These are phyloP conservation scores for Magnolia sinica DNA, from an alignment of 164 flowering plant genomes.

Conservation along the genomic window DNA sequence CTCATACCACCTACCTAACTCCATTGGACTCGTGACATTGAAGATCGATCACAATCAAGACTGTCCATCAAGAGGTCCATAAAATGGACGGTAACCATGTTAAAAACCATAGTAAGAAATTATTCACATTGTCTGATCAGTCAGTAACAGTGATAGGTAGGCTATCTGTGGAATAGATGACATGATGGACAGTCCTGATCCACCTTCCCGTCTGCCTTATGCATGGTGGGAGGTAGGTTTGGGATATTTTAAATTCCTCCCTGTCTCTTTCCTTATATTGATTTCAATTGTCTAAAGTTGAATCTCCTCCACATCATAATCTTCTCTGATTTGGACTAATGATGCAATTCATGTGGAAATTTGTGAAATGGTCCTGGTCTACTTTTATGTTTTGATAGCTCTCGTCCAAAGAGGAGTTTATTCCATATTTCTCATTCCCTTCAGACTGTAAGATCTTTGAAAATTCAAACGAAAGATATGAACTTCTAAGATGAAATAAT, in stretches of 20 bases:
- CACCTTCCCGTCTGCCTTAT: too few species aligned
- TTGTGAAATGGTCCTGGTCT: not conserved
- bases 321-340: not conserved
- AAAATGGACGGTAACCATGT: too few species aligned
- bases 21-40: not conserved
- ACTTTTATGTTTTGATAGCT: not conserved
- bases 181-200: too few species aligned
- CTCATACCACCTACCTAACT: not conserved
- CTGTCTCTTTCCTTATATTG: not conserved
- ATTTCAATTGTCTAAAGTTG: not conserved
- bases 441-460: too few species aligned
- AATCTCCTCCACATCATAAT: not conserved
- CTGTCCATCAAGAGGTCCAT: too few species aligned
- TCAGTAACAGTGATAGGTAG: too few species aligned
- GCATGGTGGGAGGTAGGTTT: too few species aligned
- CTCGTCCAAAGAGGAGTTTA: not conserved
- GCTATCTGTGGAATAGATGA: too few species aligned
- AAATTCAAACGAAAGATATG: too few species aligned
- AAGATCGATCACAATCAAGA: not conserved
- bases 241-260: not conserved
- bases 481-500: too few species aligned
- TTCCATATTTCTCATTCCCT: not conserved
- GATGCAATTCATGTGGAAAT: not conserved
- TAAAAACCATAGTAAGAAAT: too few species aligned
- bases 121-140: too few species aligned